Base-by-base conservation (phyloP, 2,329 filamentous ascomycete genomes). In the Cytospora piceicola region DNA sequence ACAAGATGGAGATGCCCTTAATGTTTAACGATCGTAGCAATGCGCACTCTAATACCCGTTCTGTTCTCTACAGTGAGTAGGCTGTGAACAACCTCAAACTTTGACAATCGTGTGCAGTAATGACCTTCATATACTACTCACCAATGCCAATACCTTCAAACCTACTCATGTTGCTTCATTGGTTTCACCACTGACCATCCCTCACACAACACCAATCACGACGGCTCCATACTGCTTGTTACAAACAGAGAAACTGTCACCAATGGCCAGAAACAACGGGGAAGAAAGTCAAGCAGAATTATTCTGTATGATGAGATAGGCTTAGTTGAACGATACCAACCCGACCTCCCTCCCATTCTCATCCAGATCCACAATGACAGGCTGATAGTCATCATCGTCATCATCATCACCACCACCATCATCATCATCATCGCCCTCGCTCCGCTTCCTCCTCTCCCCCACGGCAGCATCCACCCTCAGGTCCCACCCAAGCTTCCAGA, bases 401-500 rank as follows among this genome's bases (percentile, higher is more conserved):
- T 72, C 71, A 3, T 73, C 66, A 5, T 83, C 81, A 63, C 86
- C 84, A 68, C 86, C 85, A 1, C 79, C 82, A 17, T 34, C 57
- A n/a, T 76, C 59, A 83, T 74, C 70, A 85, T 83, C 2, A 81
- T 73, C 60, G 9, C 39, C 58, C 20, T 17, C 15, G 8, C 42
- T 34, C 2, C 22, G 34, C 17, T 56, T n/a, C 42, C 54, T 83
- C 74, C 70, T 85, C 83, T 2, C 0, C 84, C 81, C 69, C 85
- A 82, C 77, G 7, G 84, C 71, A 68, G 83, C 84, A 64, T 83
- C 78, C 9, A 77, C 80, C 20, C 79, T 73, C 15, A 89, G 73
- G 62, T 88, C 84, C 87, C 86, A 89, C 4, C 81, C 84, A 57
- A 76, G 76, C 56, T 75, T 77, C 78, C 77, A 78, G 4, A 84